Conservation (phyloP, 2,329 filamentous ascomycete genomes). For the Piedraia hortae region DNA sequence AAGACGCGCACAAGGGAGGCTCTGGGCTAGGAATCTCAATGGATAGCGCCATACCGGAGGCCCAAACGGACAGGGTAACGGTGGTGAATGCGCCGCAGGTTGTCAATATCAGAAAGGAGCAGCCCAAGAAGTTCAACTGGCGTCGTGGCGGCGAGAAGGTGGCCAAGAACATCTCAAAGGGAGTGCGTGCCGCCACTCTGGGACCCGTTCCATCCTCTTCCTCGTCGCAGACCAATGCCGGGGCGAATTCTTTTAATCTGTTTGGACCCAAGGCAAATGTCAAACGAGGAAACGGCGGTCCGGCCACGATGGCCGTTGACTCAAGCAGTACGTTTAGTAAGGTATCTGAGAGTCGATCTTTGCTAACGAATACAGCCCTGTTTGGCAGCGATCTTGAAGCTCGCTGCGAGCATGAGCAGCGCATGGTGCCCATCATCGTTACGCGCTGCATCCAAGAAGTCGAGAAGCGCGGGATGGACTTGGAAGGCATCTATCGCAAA, state of each 20-base stretch:
- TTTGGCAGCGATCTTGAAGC: slow-evolving; percentile 78
- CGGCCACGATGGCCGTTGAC: slow-evolving; percentile 16
- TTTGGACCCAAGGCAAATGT: slow-evolving; percentile 13
- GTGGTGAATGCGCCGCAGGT: slow-evolving; percentile 58
- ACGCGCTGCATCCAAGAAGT: slow-evolving; percentile 91
- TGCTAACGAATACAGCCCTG: slow-evolving; percentile 19
- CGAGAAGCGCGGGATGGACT: slow-evolving; percentile 82
- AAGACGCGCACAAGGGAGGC: slow-evolving; percentile 70
- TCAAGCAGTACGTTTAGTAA: no score
- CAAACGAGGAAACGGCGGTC: slow-evolving; percentile 6
- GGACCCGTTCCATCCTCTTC: slow-evolving; percentile 11
- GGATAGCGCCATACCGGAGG: slow-evolving; percentile 21
- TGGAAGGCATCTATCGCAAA: slow-evolving; percentile 94
- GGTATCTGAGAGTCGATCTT: no score
- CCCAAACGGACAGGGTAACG: slow-evolving; percentile 34
- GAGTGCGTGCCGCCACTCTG: slow-evolving; percentile 73
- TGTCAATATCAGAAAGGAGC: slow-evolving; percentile 79
- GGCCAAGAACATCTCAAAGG: slow-evolving; percentile 80
- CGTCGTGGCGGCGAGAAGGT: slow-evolving; percentile 88
- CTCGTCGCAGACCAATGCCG: slow-evolving; percentile 7
- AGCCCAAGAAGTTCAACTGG: slow-evolving; percentile 95
- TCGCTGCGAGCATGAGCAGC: slow-evolving; percentile 65
- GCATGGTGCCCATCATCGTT: slow-evolving; percentile 70
- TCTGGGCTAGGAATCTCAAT: slow-evolving; percentile 35
- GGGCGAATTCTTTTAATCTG: slow-evolving; percentile 10